Conservation (phyloP, 148 eudicot genomes). For the Fagopyrum tataricum region DNA sequence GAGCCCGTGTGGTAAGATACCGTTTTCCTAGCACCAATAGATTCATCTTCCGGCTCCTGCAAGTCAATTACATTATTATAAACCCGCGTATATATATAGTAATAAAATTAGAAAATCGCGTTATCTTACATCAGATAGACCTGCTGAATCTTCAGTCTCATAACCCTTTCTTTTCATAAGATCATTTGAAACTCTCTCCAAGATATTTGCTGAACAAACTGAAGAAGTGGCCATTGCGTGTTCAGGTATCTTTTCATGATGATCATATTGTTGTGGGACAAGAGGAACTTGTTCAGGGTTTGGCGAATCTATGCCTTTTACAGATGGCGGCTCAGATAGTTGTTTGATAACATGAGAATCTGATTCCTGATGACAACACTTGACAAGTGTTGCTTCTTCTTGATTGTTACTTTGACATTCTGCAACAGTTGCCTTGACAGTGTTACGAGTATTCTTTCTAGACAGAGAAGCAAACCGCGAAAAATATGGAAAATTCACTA, state of each 20-base stretch:
- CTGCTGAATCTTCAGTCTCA: slow-evolving; percentile 42
- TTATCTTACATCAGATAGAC: no score
- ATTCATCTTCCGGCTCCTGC: slow-evolving; percentile 33
- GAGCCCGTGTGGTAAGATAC: slow-evolving; percentile 20
- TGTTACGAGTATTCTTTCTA: background rate
- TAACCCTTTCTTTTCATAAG: slow-evolving; percentile 47
- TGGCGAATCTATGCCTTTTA: background rate
- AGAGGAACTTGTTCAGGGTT: slow-evolving; percentile 19
- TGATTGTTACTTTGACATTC: no score
- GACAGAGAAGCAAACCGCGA: background rate
- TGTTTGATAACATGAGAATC: background rate
- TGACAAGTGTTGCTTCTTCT: background rate
- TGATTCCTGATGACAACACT: background rate
- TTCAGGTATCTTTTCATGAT: slow-evolving; percentile 33
- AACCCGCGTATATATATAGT: no score
- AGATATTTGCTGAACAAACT: slow-evolving; percentile 72
- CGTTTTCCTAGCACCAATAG: slow-evolving; percentile 49
- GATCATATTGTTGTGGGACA: background rate
- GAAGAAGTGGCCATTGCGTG: slow-evolving; percentile 60
- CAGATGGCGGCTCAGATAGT: background rate
- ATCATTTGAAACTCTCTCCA: slow-evolving; percentile 47
- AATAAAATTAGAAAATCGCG: no score
- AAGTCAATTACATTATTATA: no score
- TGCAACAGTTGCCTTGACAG: no score
- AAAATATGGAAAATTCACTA: background rate